phyloP scores from a whole-genome alignment of 768 basidiomycete species.

The Tylopilus sp. region DNA sequence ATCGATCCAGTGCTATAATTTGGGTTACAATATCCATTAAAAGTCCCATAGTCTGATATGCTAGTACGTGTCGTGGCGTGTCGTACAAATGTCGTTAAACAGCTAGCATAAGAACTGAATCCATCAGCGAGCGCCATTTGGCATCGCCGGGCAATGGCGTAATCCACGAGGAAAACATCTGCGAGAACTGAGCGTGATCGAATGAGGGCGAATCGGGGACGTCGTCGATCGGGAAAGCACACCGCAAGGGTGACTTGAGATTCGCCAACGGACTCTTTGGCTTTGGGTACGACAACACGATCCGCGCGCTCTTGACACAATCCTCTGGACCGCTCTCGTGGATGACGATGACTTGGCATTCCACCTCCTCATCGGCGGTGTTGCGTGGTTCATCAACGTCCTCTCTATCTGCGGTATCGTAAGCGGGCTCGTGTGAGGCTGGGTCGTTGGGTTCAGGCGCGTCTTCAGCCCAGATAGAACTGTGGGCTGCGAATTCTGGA shows the following conservation, averaged over 20 bases:
- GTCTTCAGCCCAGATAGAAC: background rate
- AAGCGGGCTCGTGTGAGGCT: background rate
- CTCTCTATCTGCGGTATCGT: background rate
- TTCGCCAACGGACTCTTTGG: conserved; percentile 8
- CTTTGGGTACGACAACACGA: background rate
- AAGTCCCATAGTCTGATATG: background rate
- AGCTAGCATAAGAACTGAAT: conserved; percentile 13
- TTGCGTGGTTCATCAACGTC: background rate
- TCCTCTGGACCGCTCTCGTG: conserved; percentile 1
- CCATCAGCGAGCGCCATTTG: conserved; percentile 11
- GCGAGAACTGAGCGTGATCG: conserved; percentile 5
- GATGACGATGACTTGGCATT: conserved; percentile 8
- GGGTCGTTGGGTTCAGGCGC: background rate
- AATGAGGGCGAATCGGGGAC: conserved; percentile 11
- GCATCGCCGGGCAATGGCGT: conserved; percentile 7
- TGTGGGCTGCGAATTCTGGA: background rate
- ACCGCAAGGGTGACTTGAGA: conserved; percentile 8
- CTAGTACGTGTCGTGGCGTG: background rate
- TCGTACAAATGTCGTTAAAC: background rate
- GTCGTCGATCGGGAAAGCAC: conserved; percentile 7
- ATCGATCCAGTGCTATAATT: background rate
- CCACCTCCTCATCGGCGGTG: background rate
- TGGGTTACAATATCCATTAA: background rate
- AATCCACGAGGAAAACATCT: conserved; percentile 20
- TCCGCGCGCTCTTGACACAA: background rate